Evolutionary conservation across 768 basidiomycete genomes (phyloP).

Genomic region (Pleurotus djamor): DNA sequence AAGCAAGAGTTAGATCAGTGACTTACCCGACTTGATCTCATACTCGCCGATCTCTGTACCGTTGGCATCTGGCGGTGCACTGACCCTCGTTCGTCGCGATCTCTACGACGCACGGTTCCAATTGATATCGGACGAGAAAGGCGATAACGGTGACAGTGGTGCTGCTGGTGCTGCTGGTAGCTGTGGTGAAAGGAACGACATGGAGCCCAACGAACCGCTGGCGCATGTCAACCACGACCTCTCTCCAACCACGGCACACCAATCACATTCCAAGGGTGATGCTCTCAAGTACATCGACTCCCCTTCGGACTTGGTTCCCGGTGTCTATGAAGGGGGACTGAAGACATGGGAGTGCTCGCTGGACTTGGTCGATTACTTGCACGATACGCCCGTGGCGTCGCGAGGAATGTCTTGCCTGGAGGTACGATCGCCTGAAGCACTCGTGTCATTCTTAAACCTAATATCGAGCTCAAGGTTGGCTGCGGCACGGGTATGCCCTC

Average conservation of each 20-base stretch:
- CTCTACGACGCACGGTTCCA: slow-evolving; percentile 97
- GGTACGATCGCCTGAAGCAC: slow-evolving; percentile 38
- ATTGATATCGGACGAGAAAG: slow-evolving; percentile 60
- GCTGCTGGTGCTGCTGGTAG: neutral
- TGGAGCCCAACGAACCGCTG: neutral
- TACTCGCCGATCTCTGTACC: slow-evolving; percentile 72
- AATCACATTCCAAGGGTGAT: neutral
- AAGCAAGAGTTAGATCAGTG: slow-evolving; percentile 51
- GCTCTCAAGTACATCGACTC: slow-evolving; percentile 71
- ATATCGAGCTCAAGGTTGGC: slow-evolving; percentile 65
- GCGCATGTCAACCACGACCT: no score
- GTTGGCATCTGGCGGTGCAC: slow-evolving; percentile 26
- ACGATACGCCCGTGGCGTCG: slow-evolving; percentile 23
- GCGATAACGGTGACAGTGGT: slow-evolving; percentile 21
- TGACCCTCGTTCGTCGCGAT: slow-evolving; percentile 72
- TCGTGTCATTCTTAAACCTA: neutral
- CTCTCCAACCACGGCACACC: neutral
- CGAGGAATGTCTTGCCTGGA: slow-evolving; percentile 65
- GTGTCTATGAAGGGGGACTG: slow-evolving; percentile 92
- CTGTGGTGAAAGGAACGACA: neutral
- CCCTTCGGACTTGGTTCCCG: slow-evolving; percentile 87
- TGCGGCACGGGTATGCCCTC: slow-evolving; percentile 93
- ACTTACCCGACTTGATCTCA: slow-evolving; percentile 72
- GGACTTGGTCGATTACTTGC: slow-evolving; percentile 75
- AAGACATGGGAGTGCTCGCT: slow-evolving; percentile 98